A percentile compares a stretch with the other conserved stretches of the same genome.
Evolutionary conservation across 2,329 filamentous ascomycete species (phyloP).

Genomic region (Hortaea werneckii): DNA sequence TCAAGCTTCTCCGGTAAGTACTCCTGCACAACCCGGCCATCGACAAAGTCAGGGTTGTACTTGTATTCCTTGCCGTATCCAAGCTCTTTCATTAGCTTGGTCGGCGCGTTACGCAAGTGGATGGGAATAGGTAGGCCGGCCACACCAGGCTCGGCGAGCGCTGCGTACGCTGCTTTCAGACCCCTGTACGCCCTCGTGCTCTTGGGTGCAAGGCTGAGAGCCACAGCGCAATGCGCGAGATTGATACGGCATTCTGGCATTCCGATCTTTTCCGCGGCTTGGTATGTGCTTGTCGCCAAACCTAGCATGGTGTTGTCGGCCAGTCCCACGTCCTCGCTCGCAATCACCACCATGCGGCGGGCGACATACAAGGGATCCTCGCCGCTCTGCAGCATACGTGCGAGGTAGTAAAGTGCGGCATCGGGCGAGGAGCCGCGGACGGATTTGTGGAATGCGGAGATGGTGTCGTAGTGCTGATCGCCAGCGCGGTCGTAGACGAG

Average conservation of each 20-base stretch:
- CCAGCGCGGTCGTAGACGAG: conserved; percentile 90
- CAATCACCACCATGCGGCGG: conserved; percentile 85
- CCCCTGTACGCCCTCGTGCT: conserved; percentile 78
- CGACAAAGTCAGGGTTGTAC: conserved; percentile 83
- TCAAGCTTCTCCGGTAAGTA: conserved; percentile 74
- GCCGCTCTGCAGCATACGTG: conserved; percentile 88
- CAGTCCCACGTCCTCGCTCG: conserved; percentile 84
- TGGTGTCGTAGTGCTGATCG: conserved; percentile 95
- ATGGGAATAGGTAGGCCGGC: conserved; percentile 73
- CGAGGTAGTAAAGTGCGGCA: conserved; percentile 86
- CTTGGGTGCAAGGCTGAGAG: conserved; percentile 71
- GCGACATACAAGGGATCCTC: conserved; percentile 91
- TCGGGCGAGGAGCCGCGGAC: conserved; percentile 79
- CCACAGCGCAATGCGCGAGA: conserved; percentile 76
- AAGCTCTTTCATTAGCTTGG: conserved; percentile 82
- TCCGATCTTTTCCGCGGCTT: conserved; percentile 83
- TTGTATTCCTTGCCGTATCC: conserved; percentile 90
- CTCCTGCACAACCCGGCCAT: conserved; percentile 74
- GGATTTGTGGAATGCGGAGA: conserved; percentile 94
- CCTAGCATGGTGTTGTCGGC: conserved; percentile 77
- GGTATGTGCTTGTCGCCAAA: conserved; percentile 76
- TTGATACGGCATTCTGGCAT: conserved; percentile 93
- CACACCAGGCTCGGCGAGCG: conserved; percentile 71
- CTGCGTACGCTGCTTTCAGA: conserved; percentile 67
- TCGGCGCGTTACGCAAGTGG: conserved; percentile 86